phyloP scores from a whole-genome alignment of 768 basidiomycete genomes.

The Nidula microcarpa region DNA sequence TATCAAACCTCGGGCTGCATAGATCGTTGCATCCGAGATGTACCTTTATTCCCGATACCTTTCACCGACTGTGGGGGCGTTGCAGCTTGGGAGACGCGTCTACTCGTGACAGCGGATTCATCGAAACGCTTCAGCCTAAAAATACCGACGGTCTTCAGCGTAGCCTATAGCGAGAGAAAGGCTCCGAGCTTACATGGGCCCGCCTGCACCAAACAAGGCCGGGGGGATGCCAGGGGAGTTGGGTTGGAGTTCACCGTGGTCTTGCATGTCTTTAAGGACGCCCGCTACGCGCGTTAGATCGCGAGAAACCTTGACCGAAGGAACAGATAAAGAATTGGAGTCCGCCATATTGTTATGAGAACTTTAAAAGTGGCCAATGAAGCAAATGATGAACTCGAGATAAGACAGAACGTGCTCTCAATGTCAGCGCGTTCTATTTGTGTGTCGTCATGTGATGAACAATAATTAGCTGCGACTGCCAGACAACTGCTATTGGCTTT shows the following conservation, averaged over 20 bases:
- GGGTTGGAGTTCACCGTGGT: slow-evolving; percentile 26
- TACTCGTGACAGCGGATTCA: slow-evolving; percentile 66
- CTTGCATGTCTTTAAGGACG: slow-evolving; percentile 49
- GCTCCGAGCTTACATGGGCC: slow-evolving; percentile 54
- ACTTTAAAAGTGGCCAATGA: slow-evolving; percentile 20
- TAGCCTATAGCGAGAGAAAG: neutral
- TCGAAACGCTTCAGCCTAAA: slow-evolving; percentile 80
- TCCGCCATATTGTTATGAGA: slow-evolving; percentile 16
- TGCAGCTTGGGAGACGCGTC: slow-evolving; percentile 67
- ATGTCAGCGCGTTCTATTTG: too few relatives aligned
- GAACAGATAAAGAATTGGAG: slow-evolving; percentile 18
- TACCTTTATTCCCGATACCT: slow-evolving; percentile 88
- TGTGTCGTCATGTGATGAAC: too few relatives aligned
- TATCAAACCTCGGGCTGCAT: neutral
- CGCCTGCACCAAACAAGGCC: slow-evolving; percentile 67
- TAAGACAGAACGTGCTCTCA: neutral
- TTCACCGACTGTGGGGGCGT: slow-evolving; percentile 83
- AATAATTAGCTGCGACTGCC: too few relatives aligned
- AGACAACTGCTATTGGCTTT: too few relatives aligned
- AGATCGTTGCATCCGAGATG: slow-evolving; percentile 4
- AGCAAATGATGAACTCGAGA: slow-evolving; percentile 14
- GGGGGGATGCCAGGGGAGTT: slow-evolving; percentile 45
- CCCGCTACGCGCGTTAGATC: slow-evolving; percentile 49
- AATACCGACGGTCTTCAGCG: neutral
- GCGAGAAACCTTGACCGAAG: slow-evolving; percentile 30